Evolutionary conservation across 345 rosid species (phyloP), one percentile per base, ranked within the genome.

Genomic region (Noccaea bulbosa): DNA sequence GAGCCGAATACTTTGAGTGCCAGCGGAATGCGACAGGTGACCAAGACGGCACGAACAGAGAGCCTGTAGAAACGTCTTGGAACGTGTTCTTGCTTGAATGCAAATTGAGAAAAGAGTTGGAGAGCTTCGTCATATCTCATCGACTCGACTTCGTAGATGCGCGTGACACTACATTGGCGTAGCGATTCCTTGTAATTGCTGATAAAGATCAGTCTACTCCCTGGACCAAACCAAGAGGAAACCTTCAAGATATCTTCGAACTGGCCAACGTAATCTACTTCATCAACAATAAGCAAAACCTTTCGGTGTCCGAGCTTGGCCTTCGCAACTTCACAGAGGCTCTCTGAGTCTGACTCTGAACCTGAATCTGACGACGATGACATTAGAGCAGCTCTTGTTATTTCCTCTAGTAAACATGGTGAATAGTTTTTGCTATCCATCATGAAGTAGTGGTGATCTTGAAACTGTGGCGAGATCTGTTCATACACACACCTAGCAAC

Each of bases 1-100:
- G 71, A 64, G 11, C 82, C 80, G 16, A 80, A 9, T 3, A 78
- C 66, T 55, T 65, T 75, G 16, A 82, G 72, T 10, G 80, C 78
- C 17, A 82, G 46, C 6, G 79, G 83, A 20, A 76, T 8, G 1
- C 79, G 75, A 11, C 69, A 8, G 7, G 67, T 15, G 9, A 62
- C 5, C 14, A 49, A 49, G 54, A 22, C 54, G 24, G 33, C 54
- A 49, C 33, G 54, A 49, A 49, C 33, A 9, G 54, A 49, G 54
- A 49, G 54, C 54, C 7, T 12, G 33, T 49, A 10, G 54, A 10
- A 49, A 22, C 8, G 3, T 49, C 54, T 49, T 22, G 54, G 54
- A 49, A 49, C 54, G 33, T 49, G 33, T 22, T 49, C 54, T 33
- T 49, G 54, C 14, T 22, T 49, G 54, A 49, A 49, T 22, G 54